Percentiles rank a stretch among this genome's conserved stretches.
Evolutionary conservation across 495 filamentous ascomycete species (phyloP).

Genomic region (Sabuloglossum arenarium): DNA sequence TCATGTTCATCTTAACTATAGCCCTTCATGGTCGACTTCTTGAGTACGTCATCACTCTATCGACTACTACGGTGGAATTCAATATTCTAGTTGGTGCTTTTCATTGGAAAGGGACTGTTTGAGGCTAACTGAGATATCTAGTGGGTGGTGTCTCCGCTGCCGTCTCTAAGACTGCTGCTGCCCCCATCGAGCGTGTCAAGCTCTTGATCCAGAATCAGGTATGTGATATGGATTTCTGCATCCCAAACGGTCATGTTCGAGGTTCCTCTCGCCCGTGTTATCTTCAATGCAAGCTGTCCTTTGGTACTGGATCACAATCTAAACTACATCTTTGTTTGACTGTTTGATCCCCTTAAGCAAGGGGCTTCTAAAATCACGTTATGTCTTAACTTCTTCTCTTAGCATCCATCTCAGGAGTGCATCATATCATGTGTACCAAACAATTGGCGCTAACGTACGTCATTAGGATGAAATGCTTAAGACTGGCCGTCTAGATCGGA

Average conservation of each 20-base stretch:
- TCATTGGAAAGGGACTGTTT: slow-evolving; percentile 10
- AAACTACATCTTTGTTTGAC: too few relatives aligned
- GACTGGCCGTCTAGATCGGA: slow-evolving; percentile 90
- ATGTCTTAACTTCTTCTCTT: too few relatives aligned
- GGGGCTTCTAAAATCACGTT: too few relatives aligned
- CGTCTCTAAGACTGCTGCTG: slow-evolving; percentile 99
- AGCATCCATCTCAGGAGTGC: too few relatives aligned
- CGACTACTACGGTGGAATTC: slow-evolving; percentile 4
- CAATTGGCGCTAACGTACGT: too few relatives aligned
- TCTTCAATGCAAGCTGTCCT: neutral
- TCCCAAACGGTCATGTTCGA: neutral
- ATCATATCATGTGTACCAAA: too few relatives aligned
- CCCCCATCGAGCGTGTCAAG: slow-evolving; percentile 99
- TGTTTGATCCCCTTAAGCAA: too few relatives aligned
- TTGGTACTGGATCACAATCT: too few relatives aligned
- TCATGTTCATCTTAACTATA: slow-evolving; percentile 14
- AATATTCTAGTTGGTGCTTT: slow-evolving; percentile 8
- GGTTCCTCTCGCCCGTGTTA: neutral
- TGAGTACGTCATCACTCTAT: slow-evolving; percentile 52
- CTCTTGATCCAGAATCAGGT: slow-evolving; percentile 99
- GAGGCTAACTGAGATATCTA: slow-evolving; percentile 23
- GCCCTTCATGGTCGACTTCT: slow-evolving; percentile 76
- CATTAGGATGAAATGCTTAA: slow-evolving; percentile 98
- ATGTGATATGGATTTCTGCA: slow-evolving; percentile 15
- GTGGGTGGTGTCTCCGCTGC: slow-evolving; percentile 99